Evolutionary conservation across 257 asterid species (phyloP), one percentile per base, ranked within the genome.

Genomic region (Petrea volubilis): DNA sequence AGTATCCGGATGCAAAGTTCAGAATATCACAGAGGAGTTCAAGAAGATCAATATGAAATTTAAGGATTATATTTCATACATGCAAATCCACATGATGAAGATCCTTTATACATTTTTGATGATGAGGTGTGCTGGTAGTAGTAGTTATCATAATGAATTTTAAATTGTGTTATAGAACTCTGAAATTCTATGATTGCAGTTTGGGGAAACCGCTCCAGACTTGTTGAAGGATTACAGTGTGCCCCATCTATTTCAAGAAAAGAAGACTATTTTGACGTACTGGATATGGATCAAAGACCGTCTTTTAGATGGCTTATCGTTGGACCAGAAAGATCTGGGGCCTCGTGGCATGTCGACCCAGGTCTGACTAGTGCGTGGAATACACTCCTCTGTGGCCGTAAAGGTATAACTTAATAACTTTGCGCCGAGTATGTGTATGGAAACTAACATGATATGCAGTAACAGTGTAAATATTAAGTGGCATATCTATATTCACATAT

Each of bases 271-370:
- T 95, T 95, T 82, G 96, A 92, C 79, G 89, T 95, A 61, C 79
- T 95, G 79, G 90, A 82, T 79, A 74, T 60, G 21, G 96, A 95
- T 57, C 86, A 88, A 74, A 85, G 97, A n/a, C 99, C 99, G 3
- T 81, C 97, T 79, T 95, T 77, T 68, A 87, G 98, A 81, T 95
- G 99, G 99, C 86, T 92, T 73, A 90, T 92, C 65, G 73, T 90
- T 60, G 99, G 99, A 63, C 99, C 99, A 56, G 99, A 92, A 83
- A 84, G 98, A 80, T 95, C 99, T 75, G 99, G 98, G 62, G 98
- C 99, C 31, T 92, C 99, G 36, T 95, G 99, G 99, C 99, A 92
- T 65, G 97, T 95, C 10, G 99, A 95, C 87, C 99, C 99, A 70
- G 93, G 91, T 75, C 95, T 95, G 72, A 95, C 99, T 69, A 95